A percentile compares a stretch with the other conserved stretches of the same genome.
These are phyloP conservation scores for Nicotiana tomentosiformis DNA, from an alignment of 257 asterid species.

Conservation along the genomic window DNA sequence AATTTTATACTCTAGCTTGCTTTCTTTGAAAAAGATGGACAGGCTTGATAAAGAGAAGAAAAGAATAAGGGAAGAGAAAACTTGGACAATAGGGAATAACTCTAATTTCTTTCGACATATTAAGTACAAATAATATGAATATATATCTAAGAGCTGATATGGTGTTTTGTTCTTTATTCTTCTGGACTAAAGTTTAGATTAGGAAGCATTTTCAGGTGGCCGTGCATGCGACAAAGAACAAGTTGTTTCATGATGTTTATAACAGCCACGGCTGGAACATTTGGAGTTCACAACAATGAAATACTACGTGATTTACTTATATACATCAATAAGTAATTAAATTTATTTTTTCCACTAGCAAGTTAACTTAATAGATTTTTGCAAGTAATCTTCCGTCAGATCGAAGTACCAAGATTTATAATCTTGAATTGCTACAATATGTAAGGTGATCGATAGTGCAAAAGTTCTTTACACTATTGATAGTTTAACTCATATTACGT, in stretches of 20 bases:
- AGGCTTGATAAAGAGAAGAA: background rate
- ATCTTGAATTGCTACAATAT: background rate
- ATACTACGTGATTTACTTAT: background rate
- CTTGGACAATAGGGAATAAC: background rate
- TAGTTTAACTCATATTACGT: no score
- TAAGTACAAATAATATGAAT: background rate
- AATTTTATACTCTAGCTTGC: background rate
- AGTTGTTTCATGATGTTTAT: background rate
- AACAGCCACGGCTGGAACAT: background rate
- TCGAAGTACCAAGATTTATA: background rate
- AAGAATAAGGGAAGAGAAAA: background rate
- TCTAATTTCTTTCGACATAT: background rate
- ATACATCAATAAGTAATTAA: no score
- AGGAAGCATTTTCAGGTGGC: background rate
- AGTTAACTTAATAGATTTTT: no score
- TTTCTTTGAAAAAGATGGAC: conserved; percentile 9
- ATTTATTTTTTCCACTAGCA: background rate
- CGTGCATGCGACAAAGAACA: background rate
- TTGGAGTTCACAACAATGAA: background rate
- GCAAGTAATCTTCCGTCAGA: no score
- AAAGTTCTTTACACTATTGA: no score
- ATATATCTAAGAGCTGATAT: background rate
- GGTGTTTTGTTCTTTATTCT: background rate
- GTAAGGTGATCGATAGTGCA: no score
- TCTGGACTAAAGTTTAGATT: background rate